Conservation (phyloP, 768 basidiomycete species). For the Hericium alpestre region DNA sequence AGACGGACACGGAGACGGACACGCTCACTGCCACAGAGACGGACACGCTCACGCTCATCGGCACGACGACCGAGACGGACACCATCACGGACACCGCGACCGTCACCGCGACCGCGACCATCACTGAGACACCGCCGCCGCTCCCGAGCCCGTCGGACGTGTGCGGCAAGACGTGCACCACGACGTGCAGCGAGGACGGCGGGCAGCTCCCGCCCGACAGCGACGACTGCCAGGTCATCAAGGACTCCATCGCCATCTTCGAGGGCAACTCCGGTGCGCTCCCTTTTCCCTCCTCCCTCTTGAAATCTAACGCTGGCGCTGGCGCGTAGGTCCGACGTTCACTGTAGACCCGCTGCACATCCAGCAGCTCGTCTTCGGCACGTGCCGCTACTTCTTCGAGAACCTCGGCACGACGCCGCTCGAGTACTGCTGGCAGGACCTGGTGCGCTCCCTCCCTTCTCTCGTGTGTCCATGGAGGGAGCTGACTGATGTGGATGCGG, state of each 20-base stretch:
- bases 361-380: conserved; percentile 15
- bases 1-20: neutral
- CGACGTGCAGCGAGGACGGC: conserved; percentile 10
- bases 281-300: too few species aligned
- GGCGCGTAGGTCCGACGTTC: conserved; percentile 2
- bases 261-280: neutral
- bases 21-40: neutral
- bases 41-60: neutral
- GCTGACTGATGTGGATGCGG: neutral
- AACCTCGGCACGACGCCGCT: conserved; percentile 12
- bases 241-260: conserved; percentile 13
- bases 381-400: conserved; percentile 17
- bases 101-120: conserved; percentile 3
- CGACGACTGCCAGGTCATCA: conserved; percentile 12
- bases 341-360: conserved; percentile 7
- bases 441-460: conserved; percentile 1
- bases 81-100: conserved; percentile 5
- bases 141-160: conserved; percentile 3
- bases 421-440: conserved; percentile 14
- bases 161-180: conserved; percentile 11
- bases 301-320: too few species aligned
- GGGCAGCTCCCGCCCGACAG: conserved; percentile 7
- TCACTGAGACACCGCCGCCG: neutral
- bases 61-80: neutral
- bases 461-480: neutral